Conservation (phyloP, 2,329 filamentous ascomycete species). For the Knufia petricola region DNA sequence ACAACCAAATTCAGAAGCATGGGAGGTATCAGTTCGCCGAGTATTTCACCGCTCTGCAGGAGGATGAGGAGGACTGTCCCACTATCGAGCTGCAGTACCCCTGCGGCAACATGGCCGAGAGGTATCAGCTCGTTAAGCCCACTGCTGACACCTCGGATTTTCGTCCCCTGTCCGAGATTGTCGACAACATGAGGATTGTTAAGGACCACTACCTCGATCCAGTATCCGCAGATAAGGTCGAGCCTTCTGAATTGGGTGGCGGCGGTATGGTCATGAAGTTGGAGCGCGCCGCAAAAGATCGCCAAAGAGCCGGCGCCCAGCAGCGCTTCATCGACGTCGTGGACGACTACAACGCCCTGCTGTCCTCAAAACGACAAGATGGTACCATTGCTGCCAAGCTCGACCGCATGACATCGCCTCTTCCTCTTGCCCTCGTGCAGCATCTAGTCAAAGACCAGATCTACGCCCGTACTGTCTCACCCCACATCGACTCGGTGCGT, state of each 20-base stretch:
- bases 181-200: conserved; percentile 58
- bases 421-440: conserved; percentile 64
- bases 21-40: conserved; percentile 21
- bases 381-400: conserved; percentile 66
- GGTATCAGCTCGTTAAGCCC: conserved; percentile 68
- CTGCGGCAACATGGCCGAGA: conserved; percentile 55
- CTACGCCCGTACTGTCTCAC: conserved; percentile 86
- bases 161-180: conserved; percentile 56
- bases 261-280: conserved; percentile 58
- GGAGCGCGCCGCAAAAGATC: conserved; percentile 61
- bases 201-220: conserved; percentile 68
- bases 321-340: conserved; percentile 66
- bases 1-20: conserved; percentile 33
- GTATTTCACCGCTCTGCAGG: conserved; percentile 37
- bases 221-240: conserved; percentile 57
- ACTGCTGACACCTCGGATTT: conserved; percentile 68
- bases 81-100: conserved; percentile 72
- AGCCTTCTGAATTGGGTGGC: conserved; percentile 58
- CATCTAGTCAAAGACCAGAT: conserved; percentile 71
- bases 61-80: conserved; percentile 38
- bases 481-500: conserved; percentile 70
- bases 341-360: conserved; percentile 63
- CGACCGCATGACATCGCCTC: conserved; percentile 50
- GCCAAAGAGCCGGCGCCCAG: conserved; percentile 40
- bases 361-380: conserved; percentile 56